Evolutionary conservation across 371 early-diverging fungal genomes (phyloP).

Genomic region (Lichtheimia hyalospora): DNA sequence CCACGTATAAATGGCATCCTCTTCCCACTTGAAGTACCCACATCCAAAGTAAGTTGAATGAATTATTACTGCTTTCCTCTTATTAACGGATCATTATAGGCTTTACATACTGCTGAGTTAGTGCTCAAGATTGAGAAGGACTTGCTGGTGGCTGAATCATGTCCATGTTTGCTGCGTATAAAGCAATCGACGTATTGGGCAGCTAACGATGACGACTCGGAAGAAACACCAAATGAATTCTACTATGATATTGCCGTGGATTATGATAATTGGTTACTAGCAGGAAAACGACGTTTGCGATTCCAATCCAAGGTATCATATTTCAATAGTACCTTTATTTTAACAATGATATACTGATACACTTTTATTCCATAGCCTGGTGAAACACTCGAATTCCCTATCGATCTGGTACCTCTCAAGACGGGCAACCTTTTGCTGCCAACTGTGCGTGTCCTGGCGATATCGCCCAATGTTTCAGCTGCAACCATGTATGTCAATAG

Average conservation of each 20-base stretch:
- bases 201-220: conserved; percentile 5
- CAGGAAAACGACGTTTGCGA: conserved; percentile 63
- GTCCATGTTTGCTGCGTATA: conserved; percentile 53
- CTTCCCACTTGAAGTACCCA: conserved; percentile 55
- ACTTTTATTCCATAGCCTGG: conserved; percentile 41
- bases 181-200: conserved; percentile 67
- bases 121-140: conserved; percentile 41
- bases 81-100: conserved; percentile 17
- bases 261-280: conserved; percentile 70
- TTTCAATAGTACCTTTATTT: not conserved
- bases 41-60: conserved; percentile 40
- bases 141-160: conserved; percentile 56
- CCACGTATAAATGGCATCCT: conserved; percentile 35
- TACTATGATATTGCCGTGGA: conserved; percentile 70
- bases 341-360: not conserved
- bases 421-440: conserved; percentile 67
- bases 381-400: conserved; percentile 48
- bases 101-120: conserved; percentile 62
- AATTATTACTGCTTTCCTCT: not conserved
- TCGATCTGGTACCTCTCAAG: conserved; percentile 65
- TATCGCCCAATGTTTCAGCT: conserved; percentile 48
- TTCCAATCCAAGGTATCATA: conserved; percentile 59
- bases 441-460: conserved; percentile 52
- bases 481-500: conserved; percentile 64
- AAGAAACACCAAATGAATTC: conserved; percentile 41